Base-by-base conservation (phyloP, 805 yeast species). In the Hanseniaspora occidentalis region DNA sequence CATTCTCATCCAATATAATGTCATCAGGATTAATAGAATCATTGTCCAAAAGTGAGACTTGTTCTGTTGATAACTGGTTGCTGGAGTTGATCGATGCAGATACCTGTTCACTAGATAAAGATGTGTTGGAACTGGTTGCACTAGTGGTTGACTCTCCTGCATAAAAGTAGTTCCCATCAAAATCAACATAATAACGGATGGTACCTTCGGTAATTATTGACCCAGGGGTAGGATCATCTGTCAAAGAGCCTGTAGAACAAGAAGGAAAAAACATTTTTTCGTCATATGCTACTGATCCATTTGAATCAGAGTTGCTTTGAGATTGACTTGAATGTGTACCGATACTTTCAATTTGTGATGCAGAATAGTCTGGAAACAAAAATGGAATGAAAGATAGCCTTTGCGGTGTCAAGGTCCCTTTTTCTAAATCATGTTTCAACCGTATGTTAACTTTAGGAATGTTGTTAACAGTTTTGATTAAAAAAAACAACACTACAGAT, bases 111-210 rank as follows among this genome's bases (percentile, higher is more conserved):
- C 31, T 4, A 44, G 37, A 6, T 44, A 40, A 10, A n/a, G 33
- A 29, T n/a, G 41, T 23, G 20, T 35, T 42, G 14, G 37, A 36
- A 8, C 18, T 25, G 2, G 35, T 27, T 14, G 10, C 21, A 9
- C 17, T 21, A 14, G 16, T 20, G 6, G 14, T 18, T 9, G 36
- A 17, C 10, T 11, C 31, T 11, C 50, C 52, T 13, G 51, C 50
- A 37, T 49, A 55, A 29, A 45, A 52, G 31, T 47, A 52, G 34
- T 50, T 50, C 2, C 60, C 60, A 19, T 51, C 50, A 14, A 40
- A 43, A 19, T 46, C 56, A 6, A 54, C 44, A 11, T 22, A 45
- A 37, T 54, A 55, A n/a, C 46, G 46, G 16, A 55, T 35, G 7
- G 23, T 19, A 17, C 36, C 36, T 19, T 33, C 36, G 4, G 36